Evolutionary conservation across 106 monocot species (phyloP), one percentile per base, ranked within the genome.

Genomic region (Ottelia alismoides): DNA sequence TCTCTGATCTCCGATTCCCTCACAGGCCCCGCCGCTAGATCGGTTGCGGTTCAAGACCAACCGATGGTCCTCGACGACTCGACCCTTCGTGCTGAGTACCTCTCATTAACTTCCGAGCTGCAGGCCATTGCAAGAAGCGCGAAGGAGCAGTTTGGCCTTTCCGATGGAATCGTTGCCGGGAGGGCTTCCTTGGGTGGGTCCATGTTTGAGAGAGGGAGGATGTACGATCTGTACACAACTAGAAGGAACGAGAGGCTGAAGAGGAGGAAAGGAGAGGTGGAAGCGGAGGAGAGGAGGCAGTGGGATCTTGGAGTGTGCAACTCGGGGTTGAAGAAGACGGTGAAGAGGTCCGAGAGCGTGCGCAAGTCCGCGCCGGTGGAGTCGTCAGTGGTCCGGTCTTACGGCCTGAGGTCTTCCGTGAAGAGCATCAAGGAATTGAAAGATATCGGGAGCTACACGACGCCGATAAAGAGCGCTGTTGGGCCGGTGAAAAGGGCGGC

Each of bases 171-270:
- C 5, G 9, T 35, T n/a, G n/a, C n/a, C n/a, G n/a, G n/a, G 35
- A 12, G 35, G 5, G 9, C 27, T 40, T 25, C 72, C 2, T n/a
- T 28, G 2, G 23, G 9, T 1, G 61, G 26, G 21, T 64, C 68
- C 18, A 27, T 76, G 61, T 86, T 86, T 28, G 71, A 81, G 45
- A 70, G 77, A 30, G 86, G 86, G 24, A 70, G 77, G 58, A 53
- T 77, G 51, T 86, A 86, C 31, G 77, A 81, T 19, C 20, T 72
- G 18, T 86, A 86, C 68, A 70, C 80, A 0, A 77, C 74, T 2
- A 58, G 71, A 19, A 62, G 86, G 49, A 77, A 86, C 58, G 76
- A 81, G 66, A 53, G 86, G 71, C 81, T 86, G 12, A 81, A 70
- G 68, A 71, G 65, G 52, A 77, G 70, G 71, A 32, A 65, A 28